phyloP scores from a whole-genome alignment of 2,329 filamentous ascomycete genomes.

The Sarocladium kiliense region DNA sequence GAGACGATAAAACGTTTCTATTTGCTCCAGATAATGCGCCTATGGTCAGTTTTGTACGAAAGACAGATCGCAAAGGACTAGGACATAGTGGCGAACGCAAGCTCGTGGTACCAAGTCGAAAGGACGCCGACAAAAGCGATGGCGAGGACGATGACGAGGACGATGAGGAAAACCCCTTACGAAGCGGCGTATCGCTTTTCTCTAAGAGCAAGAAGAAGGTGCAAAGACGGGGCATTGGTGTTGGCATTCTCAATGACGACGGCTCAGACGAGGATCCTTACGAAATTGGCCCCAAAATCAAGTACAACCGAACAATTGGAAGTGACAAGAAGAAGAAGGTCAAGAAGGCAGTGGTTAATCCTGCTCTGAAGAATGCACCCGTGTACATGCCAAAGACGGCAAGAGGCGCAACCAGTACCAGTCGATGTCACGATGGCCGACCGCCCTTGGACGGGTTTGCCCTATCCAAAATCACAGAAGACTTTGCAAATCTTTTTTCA shows the following conservation, averaged over 20 bases:
- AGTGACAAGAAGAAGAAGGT: constrained; percentile 79
- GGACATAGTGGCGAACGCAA: constrained; percentile 59
- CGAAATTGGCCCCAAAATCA: constrained; percentile 84
- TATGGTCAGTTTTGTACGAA: constrained; percentile 61
- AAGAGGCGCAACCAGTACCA: constrained; percentile 22
- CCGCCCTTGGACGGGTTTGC: constrained; percentile 77
- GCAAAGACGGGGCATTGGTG: constrained; percentile 67
- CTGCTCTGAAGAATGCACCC: constrained; percentile 60
- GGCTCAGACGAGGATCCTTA: constrained; percentile 95
- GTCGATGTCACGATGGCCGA: constrained; percentile 78
- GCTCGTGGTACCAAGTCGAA: constrained; percentile 33
- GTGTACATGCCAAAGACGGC: constrained; percentile 64
- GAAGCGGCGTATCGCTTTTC: constrained; percentile 14
- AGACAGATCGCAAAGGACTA: constrained; percentile 65
- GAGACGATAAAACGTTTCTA: constrained; percentile 48
- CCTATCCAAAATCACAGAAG: constrained; percentile 51
- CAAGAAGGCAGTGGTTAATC: constrained; percentile 55
- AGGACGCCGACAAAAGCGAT: constrained; percentile 16
- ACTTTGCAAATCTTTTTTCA: constrained; percentile 23
- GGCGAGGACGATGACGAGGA: constrained; percentile 42
- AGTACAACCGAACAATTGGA: constrained; percentile 76
- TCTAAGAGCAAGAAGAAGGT: constrained; percentile 43
- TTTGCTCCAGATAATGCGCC: constrained; percentile 80
- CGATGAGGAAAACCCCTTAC: constrained; percentile 24
- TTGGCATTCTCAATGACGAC: constrained; percentile 85